Evolutionary conservation across 805 yeast species (phyloP), one percentile per base, ranked within the genome.

Genomic region (Ogataea henricii): DNA sequence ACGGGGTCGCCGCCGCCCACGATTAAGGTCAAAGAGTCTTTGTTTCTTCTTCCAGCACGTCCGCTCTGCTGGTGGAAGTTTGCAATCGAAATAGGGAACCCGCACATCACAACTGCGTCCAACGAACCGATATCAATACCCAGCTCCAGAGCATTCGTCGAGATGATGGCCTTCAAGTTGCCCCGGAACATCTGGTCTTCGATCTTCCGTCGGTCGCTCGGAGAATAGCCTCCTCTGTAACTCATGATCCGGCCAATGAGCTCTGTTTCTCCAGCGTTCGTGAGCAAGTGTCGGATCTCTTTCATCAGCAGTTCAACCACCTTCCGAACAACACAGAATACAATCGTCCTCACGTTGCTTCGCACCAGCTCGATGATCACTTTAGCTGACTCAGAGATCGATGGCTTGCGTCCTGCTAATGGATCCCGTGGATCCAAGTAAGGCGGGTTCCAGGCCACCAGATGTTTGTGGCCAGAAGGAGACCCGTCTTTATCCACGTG

Each of bases 21-120:
- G 45, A 87, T 81, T 3, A 94, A 69, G 0, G 97, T 92, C 60
- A 94, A 67, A 3, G 97, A 89, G 40, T 94, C 97, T 45, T 79
- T 78, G 44, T 78, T 80, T 54, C 96, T 81, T 64, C 99, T 76
- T 14, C 99, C 99, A 0, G 97, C 98, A 60, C 99, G 77, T 30
- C 99, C 99, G 71, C 94, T 85, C 62, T 94, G 99, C 67, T 94
- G 99, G 57, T 91, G 89, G 62, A 94, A 79, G 52, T 89, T 89
- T 42, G 95, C 83, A 49, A 90, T 76, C 45, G 96, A 87, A 17
- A 82, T 71, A 0, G 99, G 99, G 53, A 94, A 94, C 0, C 98
- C 98, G 60, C 96, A 89, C 70, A 90, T 82, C 2, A 94, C 68
- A 0, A 91, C 98, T 0, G 96, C 90, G 66, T 94, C 99, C 40